Conservation (phyloP, 345 rosid genomes). For the Schrenkiella parvula region DNA sequence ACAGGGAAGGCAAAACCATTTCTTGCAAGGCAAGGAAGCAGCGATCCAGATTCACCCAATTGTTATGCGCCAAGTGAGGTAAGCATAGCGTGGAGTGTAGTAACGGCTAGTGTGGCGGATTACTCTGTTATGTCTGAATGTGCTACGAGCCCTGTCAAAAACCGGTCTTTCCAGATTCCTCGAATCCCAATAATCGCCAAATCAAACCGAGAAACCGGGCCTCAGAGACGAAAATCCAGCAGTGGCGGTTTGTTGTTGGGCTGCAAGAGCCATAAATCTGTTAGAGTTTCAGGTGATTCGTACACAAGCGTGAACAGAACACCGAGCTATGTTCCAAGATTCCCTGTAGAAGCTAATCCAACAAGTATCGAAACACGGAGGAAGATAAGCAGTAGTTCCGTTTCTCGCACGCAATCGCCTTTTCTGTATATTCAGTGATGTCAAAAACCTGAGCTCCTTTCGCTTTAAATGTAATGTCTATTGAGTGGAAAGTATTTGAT, state of each 20-base stretch:
- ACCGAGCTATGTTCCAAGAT: constrained; percentile 36
- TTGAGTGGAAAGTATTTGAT: neutral
- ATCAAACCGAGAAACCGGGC: constrained; percentile 14
- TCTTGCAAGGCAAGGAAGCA: constrained; percentile 53
- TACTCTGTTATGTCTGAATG: constrained; percentile 59
- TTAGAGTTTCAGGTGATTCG: constrained; percentile 55
- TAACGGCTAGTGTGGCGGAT: constrained; percentile 79
- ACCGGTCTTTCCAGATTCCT: constrained; percentile 34
- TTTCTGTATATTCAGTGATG: constrained; percentile 39
- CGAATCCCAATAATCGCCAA: constrained; percentile 16
- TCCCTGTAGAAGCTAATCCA: constrained; percentile 42
- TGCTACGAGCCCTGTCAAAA: constrained; percentile 39
- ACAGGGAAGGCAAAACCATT: constrained; percentile 57
- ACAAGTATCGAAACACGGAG: constrained; percentile 34
- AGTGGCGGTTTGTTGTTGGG: constrained; percentile 49
- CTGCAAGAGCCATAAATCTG: constrained; percentile 71
- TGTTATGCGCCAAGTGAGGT: constrained; percentile 85
- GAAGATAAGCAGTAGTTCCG: constrained; percentile 33
- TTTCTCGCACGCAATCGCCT: constrained; percentile 37
- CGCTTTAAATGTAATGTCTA: constrained; percentile 17
- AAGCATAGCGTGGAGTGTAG: constrained; percentile 87
- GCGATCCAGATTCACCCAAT: constrained; percentile 49
- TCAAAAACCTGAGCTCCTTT: neutral
- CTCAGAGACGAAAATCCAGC: constrained; percentile 37
- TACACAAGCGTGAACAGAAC: constrained; percentile 37